Evolutionary conservation across 768 basidiomycete genomes (phyloP), one percentile per base, ranked within the genome.

Genomic region (Leccinum rimulosum): DNA sequence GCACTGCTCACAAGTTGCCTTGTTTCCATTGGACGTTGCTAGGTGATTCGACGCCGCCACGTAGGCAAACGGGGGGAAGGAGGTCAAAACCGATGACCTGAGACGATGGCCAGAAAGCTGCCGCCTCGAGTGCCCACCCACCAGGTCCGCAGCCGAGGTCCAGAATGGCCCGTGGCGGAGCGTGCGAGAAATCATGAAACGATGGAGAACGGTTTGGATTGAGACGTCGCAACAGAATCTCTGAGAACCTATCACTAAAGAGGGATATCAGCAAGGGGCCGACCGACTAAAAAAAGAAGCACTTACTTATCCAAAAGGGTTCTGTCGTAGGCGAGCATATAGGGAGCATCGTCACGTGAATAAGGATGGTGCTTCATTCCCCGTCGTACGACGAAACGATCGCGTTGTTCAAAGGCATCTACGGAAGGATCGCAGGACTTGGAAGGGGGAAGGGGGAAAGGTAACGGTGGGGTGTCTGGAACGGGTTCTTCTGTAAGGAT

Each of bases 71-170:
- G 48, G 76, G 61, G 54, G 75, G 70, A 2, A 90, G 77, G 25
- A 91, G 70, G 68, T 92, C 89, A 33, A 91, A 76, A 3, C 86
- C 90, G 8, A 81, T 83, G 53, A 92, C 79, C 10, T 77, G 76
- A 19, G 85, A 79, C 6, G 73, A 66, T 22, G 77, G 81, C 91
- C 91, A 93, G n/a, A 72, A 66, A 22, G 68, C 75, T 3, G 87
- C 83, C 4, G 89, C 85, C 51, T 85, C 77, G 0, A 83, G 59
- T 6, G 85, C 76, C 91, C 91, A 93, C 51, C 80, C 67, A 0
- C 90, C 89, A 50, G 80, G 64, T 11, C 91, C 91, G 69, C 89
- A 92, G 3, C 91, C 91, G 12, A 93, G 72, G 66, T 93, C 91
- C 7, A 93, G 79, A 25, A 87, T 84, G 12, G 76, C 73, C 1